Evolutionary conservation across 1,284 basidiomycete species (phyloP).

Genomic region (Flammula alnicola): DNA sequence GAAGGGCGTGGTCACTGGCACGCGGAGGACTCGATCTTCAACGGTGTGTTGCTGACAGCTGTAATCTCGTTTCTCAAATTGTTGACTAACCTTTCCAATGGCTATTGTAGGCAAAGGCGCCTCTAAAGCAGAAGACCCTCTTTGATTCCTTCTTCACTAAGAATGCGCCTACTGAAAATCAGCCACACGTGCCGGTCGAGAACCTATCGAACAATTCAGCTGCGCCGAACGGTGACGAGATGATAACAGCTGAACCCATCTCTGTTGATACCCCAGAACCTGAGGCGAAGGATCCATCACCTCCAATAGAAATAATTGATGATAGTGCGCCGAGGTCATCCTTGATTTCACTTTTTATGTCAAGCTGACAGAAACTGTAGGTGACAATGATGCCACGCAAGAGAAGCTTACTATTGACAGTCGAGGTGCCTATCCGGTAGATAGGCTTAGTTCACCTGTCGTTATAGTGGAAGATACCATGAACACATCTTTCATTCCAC

Average conservation of each 20-base stretch:
- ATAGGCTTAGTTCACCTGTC: slow-evolving; percentile 22
- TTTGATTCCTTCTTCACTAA: slow-evolving; percentile 32
- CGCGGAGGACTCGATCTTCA: slow-evolving; percentile 4
- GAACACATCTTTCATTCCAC: no score
- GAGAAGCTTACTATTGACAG: no score
- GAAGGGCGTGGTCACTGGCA: background rate
- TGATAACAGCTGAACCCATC: background rate
- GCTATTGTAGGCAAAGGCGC: slow-evolving; percentile 17
- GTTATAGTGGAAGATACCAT: slow-evolving; percentile 15
- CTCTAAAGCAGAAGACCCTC: slow-evolving; percentile 38
- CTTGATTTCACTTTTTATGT: background rate
- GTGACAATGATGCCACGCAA: background rate
- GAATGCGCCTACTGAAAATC: no score
- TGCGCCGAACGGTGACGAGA: background rate
- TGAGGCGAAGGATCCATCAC: background rate
- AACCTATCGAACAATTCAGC: background rate
- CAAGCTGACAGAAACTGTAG: slow-evolving; percentile 8
- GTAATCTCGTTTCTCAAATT: background rate
- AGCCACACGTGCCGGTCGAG: no score
- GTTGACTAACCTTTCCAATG: background rate
- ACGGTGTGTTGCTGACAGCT: slow-evolving; percentile 1
- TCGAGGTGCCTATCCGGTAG: background rate
- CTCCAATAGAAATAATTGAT: background rate
- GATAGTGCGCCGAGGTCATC: background rate
- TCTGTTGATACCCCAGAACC: background rate